Evolutionary conservation across 208 protist species (phyloP), one percentile per base, ranked within the genome.

Genomic region (Wallacemonas collosoma): DNA sequence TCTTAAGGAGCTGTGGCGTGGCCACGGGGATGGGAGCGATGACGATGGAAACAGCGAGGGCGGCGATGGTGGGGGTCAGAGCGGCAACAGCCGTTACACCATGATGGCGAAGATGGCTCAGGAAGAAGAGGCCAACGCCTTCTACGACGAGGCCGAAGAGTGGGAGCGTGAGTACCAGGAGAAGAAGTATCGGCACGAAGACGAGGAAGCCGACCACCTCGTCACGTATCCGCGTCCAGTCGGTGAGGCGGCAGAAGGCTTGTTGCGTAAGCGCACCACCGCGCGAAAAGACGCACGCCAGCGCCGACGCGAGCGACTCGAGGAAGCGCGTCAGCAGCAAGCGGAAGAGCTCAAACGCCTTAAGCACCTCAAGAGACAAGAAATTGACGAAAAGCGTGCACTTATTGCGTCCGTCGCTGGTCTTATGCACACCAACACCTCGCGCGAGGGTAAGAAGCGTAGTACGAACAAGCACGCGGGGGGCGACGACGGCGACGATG

Each of bases 121-220:
- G 15, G 91, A 82, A 39, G 93, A 96, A 56, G 89, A 87, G 50
- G 90, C 95, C 63, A 88, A 95, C 14, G 77, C 69, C 55, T 97
- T 97, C 74, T 94, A 90, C 77, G 84, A 87, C 36, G 81, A 96
- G 40, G 86, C 89, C 1, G 88, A 95, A 70, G 77, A 72, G 65
- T 97, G 91, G 88, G 91, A 97, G 81, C 79, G 85, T 6, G 84
- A 88, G 74, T 97, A 86, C 64, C 89, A 97, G 69, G 80, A 95
- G 54, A 81, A 82, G 48, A 90, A 90, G 74, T 97, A 94, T 77
- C 89, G 90, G 55, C 93, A 97, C 77, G 83, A 95, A 54, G 89
- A 94, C 41, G 79, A 82, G 44, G 77, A 76, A 2, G 82, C 76
- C 14, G 75, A 80, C 1, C 78, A 82, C 14, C 63, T 95, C 11